These are phyloP conservation scores for Biscutella auriculata DNA, from an alignment of 441 rosid genomes.

Conservation along the genomic window DNA sequence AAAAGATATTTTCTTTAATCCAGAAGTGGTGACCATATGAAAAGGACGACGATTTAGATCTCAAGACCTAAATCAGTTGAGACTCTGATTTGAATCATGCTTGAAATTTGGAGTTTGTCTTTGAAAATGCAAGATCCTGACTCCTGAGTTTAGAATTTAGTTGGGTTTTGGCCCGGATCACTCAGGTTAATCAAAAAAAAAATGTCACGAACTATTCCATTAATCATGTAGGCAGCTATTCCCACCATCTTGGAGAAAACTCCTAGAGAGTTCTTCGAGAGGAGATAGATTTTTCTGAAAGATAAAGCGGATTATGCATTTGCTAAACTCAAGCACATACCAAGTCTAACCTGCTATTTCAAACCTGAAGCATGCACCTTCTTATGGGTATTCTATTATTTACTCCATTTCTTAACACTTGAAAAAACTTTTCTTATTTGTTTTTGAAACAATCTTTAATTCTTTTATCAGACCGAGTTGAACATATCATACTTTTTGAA, in stretches of 20 bases:
- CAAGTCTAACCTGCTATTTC: constrained; percentile 14
- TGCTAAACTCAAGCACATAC: constrained; percentile 4
- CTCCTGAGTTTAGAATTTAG: too few relatives aligned
- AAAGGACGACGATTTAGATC: too few relatives aligned
- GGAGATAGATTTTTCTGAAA: neutral
- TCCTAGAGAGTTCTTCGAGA: constrained; percentile 4
- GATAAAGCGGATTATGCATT: constrained; percentile 11
- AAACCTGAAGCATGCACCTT: constrained; percentile 22
- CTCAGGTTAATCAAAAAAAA: too few relatives aligned
- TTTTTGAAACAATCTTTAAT: constrained; percentile 11
- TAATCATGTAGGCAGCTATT: constrained; percentile 36
- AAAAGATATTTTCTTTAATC: too few relatives aligned
- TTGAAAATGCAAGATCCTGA: too few relatives aligned
- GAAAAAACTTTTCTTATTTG: constrained; percentile 19
- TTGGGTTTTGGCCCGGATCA: too few relatives aligned
- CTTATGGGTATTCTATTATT: constrained; percentile 12
- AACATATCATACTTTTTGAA: constrained; percentile 19
- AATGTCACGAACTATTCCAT: too few relatives aligned
- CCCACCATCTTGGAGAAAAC: constrained; percentile 28
- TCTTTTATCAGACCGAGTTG: constrained; percentile 24
- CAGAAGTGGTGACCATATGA: too few relatives aligned
- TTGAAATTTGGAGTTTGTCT: too few relatives aligned
- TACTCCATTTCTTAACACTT: neutral
- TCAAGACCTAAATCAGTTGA: too few relatives aligned
- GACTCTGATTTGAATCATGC: too few relatives aligned